These are phyloP conservation scores for Cadophora sp. DNA, from an alignment of 2,329 filamentous ascomycete species.

Conservation along the genomic window DNA sequence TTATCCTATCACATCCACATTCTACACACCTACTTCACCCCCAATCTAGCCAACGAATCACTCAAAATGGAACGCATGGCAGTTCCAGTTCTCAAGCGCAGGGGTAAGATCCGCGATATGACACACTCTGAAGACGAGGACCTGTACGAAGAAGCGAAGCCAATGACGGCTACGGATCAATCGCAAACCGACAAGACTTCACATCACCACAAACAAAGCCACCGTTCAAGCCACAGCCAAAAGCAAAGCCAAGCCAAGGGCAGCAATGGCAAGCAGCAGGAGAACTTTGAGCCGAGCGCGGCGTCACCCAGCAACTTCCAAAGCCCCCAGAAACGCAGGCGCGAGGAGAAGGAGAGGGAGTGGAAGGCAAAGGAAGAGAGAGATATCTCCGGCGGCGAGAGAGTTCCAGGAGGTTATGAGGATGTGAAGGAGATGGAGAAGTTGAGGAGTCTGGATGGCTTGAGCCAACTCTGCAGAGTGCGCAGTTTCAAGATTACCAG, in stretches of 20 bases:
- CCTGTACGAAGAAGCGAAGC: background rate
- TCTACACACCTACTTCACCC: background rate
- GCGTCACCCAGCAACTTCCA: background rate
- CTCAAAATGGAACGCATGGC: constrained; percentile 1
- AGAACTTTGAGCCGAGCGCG: background rate
- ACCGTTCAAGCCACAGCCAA: background rate
- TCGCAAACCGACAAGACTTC: background rate
- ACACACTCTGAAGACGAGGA: background rate
- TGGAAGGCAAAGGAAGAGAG: constrained; percentile 25
- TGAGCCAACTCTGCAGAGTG: constrained; percentile 5
- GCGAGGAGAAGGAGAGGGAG: constrained; percentile 4
- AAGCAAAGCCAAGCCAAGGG: background rate
- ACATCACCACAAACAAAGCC: background rate
- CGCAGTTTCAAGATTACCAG: background rate
- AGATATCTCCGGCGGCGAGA: constrained; percentile 14
- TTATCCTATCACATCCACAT: background rate
- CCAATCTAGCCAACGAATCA: background rate
- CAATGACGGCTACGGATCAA: constrained; percentile 7
- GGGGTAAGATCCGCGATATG: background rate
- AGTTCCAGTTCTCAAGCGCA: constrained; percentile 1
- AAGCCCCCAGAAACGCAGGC: background rate
- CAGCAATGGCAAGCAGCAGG: background rate
- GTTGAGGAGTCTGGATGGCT: constrained; percentile 11
- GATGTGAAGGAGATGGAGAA: constrained; percentile 20
- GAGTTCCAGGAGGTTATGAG: constrained; percentile 15